Evolutionary conservation across 2,329 filamentous ascomycete species (phyloP), one percentile per base, ranked within the genome.

Genomic region (Cercospora nicotianae): DNA sequence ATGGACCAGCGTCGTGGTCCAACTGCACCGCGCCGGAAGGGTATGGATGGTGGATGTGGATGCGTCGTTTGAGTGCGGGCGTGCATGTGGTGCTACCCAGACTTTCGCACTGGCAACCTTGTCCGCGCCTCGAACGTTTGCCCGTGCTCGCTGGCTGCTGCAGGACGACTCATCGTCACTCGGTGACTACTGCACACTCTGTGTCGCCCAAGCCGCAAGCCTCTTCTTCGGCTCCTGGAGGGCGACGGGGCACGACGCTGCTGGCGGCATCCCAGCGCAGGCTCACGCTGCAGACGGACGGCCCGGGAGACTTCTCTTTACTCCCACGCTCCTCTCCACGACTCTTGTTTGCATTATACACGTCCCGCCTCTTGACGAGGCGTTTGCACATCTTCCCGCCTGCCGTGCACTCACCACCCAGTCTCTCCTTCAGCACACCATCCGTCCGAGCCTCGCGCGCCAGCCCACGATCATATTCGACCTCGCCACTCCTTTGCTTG

Each of bases 131-230:
- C 28, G 23, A 57, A 28, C 23, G 53, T 57, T 57, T 62, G 60
- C 23, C 42, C 48, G 48, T 51, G 61, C 45, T 57, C 33, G 18
- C 20, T 48, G 20, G 23, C 48, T 30, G 51, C 51, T 64, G 62
- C 62, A 64, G n/a, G 62, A 33, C 62, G 62, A 64, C 62, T 58
- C 51, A 59, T 58, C 31, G 28, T 64, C 48, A 51, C 12, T 59
- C 16, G 26, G 28, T 18, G 31, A 36, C 18, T 59, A 36, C 55
- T 31, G 30, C 60, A 51, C 26, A 6, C 12, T 48, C 36, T 62
- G 20, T 62, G 60, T 62, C 36, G 60, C 28, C n/a, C 55, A 20
- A 64, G 30, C 31, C n/a, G 23, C 62, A 48, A 42, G 62, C 62
- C 53, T 58, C 51, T 58, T 42, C 62, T 59, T 48, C 62, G 23